Evolutionary conservation across 805 yeast species (phyloP), one percentile per base, ranked within the genome.

Genomic region (Saccharomycopsis vini): DNA sequence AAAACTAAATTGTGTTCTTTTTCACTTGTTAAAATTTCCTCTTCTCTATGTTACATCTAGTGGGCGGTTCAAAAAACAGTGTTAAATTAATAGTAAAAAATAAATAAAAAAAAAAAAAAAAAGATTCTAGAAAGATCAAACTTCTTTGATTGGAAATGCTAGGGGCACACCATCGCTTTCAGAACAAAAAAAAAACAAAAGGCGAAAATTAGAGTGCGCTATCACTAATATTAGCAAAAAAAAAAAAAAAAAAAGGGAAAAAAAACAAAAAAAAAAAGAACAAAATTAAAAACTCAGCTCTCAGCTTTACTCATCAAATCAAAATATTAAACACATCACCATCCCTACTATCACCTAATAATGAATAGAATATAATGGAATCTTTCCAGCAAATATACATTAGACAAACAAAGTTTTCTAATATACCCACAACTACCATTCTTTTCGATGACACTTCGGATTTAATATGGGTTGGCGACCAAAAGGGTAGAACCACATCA

Each of bases 391-490:
- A 46, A 39, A 31, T 43, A 13, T 33, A 38, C 31, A n/a, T 32
- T 15, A 24, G 50, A 18, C 35, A 30, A 13, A 37, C 50, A 12
- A 32, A 37, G 41, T 23, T 23, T 19, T 16, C 32, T 4, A 16
- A 29, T 26, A 15, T 36, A 13, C 21, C 6, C 13, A 26, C 35
- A 15, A 12, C 38, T 21, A 39, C 36, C 13, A 40, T 39, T 21
- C 60, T 62, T 3, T 88, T 88, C 59, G 96, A 89, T 62, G 71
- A 70, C 30, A 63, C 71, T n/a, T 73, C 78, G 47, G 92, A 89
- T 53, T 64, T 92, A 36, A 57, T 89, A 2, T 90, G 97, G 97
- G 69, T 80, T 1, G 95, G 95, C 15, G 92, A 85, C 57, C 59
- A 75, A 29, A 69, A 66, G 31, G 84, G 89, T 3, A 60, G 68